Conservation (phyloP, 192 early-diverging fungal genomes). For the Rhizoclosmatium globosum region DNA sequence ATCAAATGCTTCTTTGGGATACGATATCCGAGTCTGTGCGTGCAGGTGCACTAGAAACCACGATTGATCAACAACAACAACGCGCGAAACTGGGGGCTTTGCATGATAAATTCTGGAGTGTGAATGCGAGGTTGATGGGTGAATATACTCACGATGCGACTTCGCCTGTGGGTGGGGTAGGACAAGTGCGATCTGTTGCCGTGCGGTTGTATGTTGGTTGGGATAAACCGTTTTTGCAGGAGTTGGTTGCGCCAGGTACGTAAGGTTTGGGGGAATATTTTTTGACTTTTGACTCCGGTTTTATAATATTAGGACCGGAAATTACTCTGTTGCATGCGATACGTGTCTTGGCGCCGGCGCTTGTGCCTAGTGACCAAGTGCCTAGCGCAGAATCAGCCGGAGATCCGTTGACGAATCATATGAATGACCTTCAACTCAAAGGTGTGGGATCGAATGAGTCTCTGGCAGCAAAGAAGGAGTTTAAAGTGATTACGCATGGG, state of each 20-base stretch:
- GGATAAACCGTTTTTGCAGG: conserved; percentile 68
- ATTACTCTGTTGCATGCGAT: conserved; percentile 36
- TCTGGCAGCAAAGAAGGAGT: neutral
- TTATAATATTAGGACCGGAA: conserved; percentile 18
- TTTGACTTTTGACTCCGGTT: neutral
- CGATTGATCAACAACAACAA: no score
- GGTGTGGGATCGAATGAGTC: no score
- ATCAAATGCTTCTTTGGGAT: conserved; percentile 84
- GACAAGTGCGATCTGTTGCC: conserved; percentile 54
- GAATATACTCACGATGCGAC: neutral
- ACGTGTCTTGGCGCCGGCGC: conserved; percentile 27
- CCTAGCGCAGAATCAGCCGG: no score
- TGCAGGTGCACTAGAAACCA: neutral
- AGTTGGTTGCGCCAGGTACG: conserved; percentile 56
- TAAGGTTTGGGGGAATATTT: conserved; percentile 18
- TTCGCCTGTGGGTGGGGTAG: neutral
- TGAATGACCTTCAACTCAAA: no score
- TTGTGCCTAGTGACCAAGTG: neutral
- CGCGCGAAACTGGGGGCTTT: neutral
- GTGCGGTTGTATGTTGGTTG: conserved; percentile 67
- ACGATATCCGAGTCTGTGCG: conserved; percentile 65
- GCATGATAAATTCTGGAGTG: conserved; percentile 64
- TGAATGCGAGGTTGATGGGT: conserved; percentile 64
- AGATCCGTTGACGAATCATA: no score
- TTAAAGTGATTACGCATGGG: conserved; percentile 69